Conservation (phyloP, 2,329 filamentous ascomycete species). For the Fusarium floridanum region DNA sequence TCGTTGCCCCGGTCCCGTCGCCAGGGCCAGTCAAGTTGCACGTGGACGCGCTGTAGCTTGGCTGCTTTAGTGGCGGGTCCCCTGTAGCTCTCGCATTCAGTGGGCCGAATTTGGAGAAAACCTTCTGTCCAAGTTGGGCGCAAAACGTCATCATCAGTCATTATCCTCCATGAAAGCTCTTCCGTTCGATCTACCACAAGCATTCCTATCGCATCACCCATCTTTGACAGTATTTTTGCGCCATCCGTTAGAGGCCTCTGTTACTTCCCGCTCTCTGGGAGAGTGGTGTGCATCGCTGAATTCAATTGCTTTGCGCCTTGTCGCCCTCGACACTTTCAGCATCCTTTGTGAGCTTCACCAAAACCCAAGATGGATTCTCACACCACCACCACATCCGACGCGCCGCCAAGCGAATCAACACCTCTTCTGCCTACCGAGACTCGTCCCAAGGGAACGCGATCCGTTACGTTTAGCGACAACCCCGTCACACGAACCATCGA, state of each 20-base stretch:
- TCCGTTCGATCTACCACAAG: slow-evolving; percentile 26
- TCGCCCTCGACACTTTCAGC: slow-evolving; percentile 11
- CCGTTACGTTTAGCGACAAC: slow-evolving; percentile 83
- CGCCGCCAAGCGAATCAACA: slow-evolving; percentile 49
- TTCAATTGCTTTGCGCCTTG: slow-evolving; percentile 16
- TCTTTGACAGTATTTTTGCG: slow-evolving; percentile 1
- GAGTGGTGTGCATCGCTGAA: slow-evolving; percentile 16
- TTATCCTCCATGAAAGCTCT: slow-evolving; percentile 34
- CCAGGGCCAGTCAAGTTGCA: slow-evolving; percentile 5
- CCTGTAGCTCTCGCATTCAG: slow-evolving; percentile 10
- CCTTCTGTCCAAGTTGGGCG: slow-evolving; percentile 11
- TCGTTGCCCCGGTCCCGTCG: neutral
- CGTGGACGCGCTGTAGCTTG: neutral
- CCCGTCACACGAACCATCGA: slow-evolving; percentile 73
- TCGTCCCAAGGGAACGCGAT: slow-evolving; percentile 66
- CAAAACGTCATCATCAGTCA: slow-evolving; percentile 44
- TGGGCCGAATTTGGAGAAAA: slow-evolving; percentile 37
- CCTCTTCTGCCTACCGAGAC: slow-evolving; percentile 52
- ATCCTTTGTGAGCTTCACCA: slow-evolving; percentile 21
- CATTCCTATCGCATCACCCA: slow-evolving; percentile 28
- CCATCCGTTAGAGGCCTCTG: neutral
- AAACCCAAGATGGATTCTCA: slow-evolving; percentile 46
- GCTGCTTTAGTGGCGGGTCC: slow-evolving; percentile 26
- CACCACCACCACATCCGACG: slow-evolving; percentile 29
- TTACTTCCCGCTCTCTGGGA: neutral